These are phyloP conservation scores for Yamadazyma phyllophila DNA, from an alignment of 805 yeast species.

Conservation along the genomic window DNA sequence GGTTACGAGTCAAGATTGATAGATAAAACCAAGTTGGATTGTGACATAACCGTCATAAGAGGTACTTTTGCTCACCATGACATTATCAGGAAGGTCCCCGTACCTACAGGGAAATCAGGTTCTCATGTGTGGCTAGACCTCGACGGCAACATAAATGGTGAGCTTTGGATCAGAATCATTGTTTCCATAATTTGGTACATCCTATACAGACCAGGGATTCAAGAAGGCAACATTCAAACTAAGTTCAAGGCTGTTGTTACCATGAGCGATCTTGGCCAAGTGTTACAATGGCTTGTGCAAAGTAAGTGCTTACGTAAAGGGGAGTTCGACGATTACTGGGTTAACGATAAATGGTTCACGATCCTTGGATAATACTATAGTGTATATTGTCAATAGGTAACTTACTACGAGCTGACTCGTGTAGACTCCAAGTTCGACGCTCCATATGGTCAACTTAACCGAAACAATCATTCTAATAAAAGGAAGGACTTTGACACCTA, in stretches of 20 bases:
- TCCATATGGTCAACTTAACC: background rate
- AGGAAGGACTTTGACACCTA: too few species aligned
- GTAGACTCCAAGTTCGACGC: too few species aligned
- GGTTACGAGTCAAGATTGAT: conserved; percentile 76
- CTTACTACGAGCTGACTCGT: too few species aligned
- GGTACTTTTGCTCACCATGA: background rate
- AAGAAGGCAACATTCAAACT: conserved; percentile 18
- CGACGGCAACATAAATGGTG: conserved; percentile 54
- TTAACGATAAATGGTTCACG: conserved; percentile 45
- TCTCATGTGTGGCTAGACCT: conserved; percentile 72
- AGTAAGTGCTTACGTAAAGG: conserved; percentile 37
- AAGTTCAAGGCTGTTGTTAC: conserved; percentile 31
- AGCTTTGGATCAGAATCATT: conserved; percentile 60
- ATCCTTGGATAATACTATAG: conserved; percentile 26
- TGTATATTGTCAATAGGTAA: background rate
- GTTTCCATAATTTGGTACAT: conserved; percentile 40
- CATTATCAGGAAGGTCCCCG: conserved; percentile 28
- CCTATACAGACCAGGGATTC: conserved; percentile 38
- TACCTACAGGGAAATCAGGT: conserved; percentile 62
- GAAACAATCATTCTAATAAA: background rate
- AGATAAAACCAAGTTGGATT: conserved; percentile 64
- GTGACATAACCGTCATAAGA: conserved; percentile 49
- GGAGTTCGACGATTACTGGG: conserved; percentile 41
- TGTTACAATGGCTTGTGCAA: conserved; percentile 38
- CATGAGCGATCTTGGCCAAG: conserved; percentile 24